A percentile compares a stretch with the other conserved stretches of the same genome.
These are phyloP conservation scores for Saccharomycopsis vini DNA, from an alignment of 805 yeast species.

Conservation along the genomic window DNA sequence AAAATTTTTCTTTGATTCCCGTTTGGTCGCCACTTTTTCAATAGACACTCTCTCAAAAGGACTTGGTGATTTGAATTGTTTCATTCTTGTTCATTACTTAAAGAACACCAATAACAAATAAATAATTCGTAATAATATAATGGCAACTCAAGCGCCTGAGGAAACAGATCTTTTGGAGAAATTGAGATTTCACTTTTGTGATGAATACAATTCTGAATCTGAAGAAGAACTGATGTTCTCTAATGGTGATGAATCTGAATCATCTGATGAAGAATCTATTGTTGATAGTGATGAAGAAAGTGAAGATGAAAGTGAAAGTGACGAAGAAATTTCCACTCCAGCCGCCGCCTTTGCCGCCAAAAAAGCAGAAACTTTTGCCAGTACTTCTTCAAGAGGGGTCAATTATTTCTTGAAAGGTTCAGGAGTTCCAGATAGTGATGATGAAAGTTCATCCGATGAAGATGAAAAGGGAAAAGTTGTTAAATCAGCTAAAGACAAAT, in stretches of 20 bases:
- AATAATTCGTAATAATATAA: no score
- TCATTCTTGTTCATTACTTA: no score
- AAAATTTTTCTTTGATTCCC: no score
- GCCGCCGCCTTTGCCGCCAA: slow-evolving; percentile 26
- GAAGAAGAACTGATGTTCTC: slow-evolving; percentile 37
- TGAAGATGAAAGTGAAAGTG: slow-evolving; percentile 27
- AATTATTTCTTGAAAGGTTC: slow-evolving; percentile 24
- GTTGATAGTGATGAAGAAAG: slow-evolving; percentile 23
- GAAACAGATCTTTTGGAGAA: no score
- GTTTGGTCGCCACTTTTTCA: no score
- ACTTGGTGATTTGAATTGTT: no score
- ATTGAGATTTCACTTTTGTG: no score
- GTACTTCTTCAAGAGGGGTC: slow-evolving; percentile 12
- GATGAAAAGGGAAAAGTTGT: slow-evolving; percentile 68
- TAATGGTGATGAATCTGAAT: no score
- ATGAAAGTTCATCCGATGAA: slow-evolving; percentile 39
- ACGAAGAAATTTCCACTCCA: slow-evolving; percentile 28
- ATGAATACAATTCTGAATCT: slow-evolving; percentile 35
- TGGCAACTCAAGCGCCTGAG: no score
- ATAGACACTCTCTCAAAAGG: no score
- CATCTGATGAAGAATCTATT: slow-evolving; percentile 31
- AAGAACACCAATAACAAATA: no score
- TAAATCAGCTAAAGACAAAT: slow-evolving; percentile 87
- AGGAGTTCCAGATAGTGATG: slow-evolving; percentile 31
- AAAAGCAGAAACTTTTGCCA: slow-evolving; percentile 25